Conservation (phyloP, 2,329 filamentous ascomycete species). For the Fusarium tuaranense region DNA sequence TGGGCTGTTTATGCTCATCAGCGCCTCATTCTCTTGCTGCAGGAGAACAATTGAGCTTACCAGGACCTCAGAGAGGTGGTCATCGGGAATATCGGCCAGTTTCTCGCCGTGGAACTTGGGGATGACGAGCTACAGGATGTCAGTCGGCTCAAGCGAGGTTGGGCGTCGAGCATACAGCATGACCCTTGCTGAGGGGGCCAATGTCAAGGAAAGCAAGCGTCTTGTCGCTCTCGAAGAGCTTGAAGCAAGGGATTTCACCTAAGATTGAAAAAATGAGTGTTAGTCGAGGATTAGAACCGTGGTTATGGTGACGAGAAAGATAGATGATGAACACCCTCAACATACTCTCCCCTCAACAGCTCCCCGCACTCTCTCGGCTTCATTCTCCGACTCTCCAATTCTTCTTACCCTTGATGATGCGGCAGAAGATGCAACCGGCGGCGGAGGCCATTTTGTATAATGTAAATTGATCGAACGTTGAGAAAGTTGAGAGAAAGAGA, state of each 20-base stretch:
- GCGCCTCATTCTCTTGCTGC: not conserved
- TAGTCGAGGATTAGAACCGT: not conserved
- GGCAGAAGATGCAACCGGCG: conserved; percentile 90
- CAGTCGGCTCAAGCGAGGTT: conserved; percentile 6
- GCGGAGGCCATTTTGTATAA: conserved; percentile 19
- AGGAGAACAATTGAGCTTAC: conserved; percentile 57
- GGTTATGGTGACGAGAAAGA: conserved; percentile 3
- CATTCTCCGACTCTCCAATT: not conserved
- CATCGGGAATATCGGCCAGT: conserved; percentile 92
- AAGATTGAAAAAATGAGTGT: conserved; percentile 25
- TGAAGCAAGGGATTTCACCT: conserved; percentile 97
- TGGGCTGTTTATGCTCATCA: conserved; percentile 46
- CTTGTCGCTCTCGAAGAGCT: conserved; percentile 95
- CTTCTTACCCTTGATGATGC: conserved; percentile 87
- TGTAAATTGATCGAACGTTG: not conserved
- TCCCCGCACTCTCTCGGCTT: not conserved
- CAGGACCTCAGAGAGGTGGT: conserved; percentile 84
- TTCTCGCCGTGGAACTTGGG: conserved; percentile 95
- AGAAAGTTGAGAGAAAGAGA: not conserved
- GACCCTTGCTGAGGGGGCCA: conserved; percentile 86
- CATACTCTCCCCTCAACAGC: conserved; percentile 31
- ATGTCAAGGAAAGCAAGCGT: conserved; percentile 97
- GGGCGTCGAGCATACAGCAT: conserved; percentile 74
- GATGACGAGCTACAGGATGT: conserved; percentile 80
- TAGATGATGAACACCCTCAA: conserved; percentile 21